Base-by-base conservation (phyloP, 2,329 filamentous ascomycete species). In the Cladosporium sphaerospermum region DNA sequence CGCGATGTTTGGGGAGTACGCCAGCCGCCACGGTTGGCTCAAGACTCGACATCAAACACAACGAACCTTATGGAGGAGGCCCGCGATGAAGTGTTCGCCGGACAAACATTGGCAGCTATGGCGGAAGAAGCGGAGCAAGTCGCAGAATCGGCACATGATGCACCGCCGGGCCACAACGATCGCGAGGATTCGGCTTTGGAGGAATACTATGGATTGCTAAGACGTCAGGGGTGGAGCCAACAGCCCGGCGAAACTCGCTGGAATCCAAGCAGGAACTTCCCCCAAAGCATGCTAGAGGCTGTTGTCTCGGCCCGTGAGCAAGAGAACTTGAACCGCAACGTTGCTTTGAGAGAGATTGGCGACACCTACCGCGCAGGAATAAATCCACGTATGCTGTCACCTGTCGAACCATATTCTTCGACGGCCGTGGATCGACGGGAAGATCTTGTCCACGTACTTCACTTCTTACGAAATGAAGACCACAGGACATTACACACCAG, bases 1-100 rank as follows among this genome's bases (percentile, higher is more conserved):
- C 54, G 54, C 7, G 65, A 67, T 57, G 60, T 66, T 9, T 66
- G 65, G 65, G 61, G 65, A 37, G 65, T 67, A 9, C 64, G 64
- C n/a, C 54, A 40, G 9, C 34, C 45, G 18, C 42, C 53, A 37
- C 41, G 42, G 18, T 13, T 50, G 10, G 33, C 39, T 2, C 49
- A 56, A 13, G 50, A 45, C n/a, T 46, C 37, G 18, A 50, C 50
- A 28, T 43, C 34, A 3, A 54, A 54, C 14, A 54, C 52, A 14
- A 54, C 52, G 5, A 36, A 54, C 13, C 41, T 54, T 2, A 54
- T 54, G 52, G 52, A 54, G 28, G 39, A 44, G 16, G 52, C 52
- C 7, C 52, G 52, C 32, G 52, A 54, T 40, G 52, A 54, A 33
- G 52, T 54, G 0, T 54, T 54, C 13, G 52, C 52, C 14, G 52